Conservation (phyloP, 495 filamentous ascomycete species). For the Tuber microsphaerosporum region DNA sequence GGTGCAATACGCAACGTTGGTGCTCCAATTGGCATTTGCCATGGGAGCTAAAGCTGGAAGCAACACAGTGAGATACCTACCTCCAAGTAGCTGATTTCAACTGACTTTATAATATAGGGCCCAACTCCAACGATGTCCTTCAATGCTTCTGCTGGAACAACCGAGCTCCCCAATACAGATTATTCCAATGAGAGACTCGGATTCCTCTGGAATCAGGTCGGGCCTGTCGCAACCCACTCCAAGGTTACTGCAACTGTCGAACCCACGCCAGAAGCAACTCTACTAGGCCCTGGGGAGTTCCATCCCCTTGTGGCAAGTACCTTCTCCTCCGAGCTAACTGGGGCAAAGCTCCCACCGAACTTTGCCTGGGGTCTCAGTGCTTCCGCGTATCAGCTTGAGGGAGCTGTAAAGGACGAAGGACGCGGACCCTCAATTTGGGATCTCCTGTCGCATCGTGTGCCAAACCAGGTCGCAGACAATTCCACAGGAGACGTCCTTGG, state of each 20-base stretch:
- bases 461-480: constrained; percentile 43
- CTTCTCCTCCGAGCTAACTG: constrained; percentile 28
- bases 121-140: constrained; percentile 40
- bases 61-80: neutral
- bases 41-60: constrained; percentile 18
- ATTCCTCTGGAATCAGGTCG: constrained; percentile 47
- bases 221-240: constrained; percentile 44
- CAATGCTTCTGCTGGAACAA: constrained; percentile 45
- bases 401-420: constrained; percentile 40
- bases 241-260: constrained; percentile 44
- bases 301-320: constrained; percentile 43
- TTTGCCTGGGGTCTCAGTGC: constrained; percentile 40
- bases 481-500: constrained; percentile 45
- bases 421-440: constrained; percentile 42
- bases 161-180: constrained; percentile 41
- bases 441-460: constrained; percentile 41
- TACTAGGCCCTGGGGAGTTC: constrained; percentile 41
- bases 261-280: constrained; percentile 47
- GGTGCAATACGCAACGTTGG: constrained; percentile 23
- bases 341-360: constrained; percentile 38
- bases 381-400: constrained; percentile 44
- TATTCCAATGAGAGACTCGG: constrained; percentile 45
- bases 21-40: constrained; percentile 18
- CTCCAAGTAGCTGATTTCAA: neutral
- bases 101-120: neutral